Evolutionary conservation across 352 stramenopile genomes (phyloP).

Genomic region (Pythium grandisporangium): DNA sequence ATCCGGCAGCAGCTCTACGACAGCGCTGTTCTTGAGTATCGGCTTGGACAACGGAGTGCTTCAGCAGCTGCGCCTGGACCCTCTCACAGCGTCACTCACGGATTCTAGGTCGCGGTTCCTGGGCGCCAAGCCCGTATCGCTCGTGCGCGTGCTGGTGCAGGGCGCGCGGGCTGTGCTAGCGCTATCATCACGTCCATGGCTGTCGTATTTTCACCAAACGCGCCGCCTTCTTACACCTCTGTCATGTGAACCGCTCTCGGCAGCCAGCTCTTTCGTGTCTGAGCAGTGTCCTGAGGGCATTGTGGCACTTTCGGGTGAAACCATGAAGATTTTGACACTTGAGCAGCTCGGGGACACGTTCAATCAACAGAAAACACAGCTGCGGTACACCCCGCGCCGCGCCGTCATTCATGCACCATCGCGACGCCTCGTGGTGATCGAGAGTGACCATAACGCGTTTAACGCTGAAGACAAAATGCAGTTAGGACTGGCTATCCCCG

Average conservation of each 20-base stretch:
- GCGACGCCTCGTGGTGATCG: slow-evolving; percentile 92
- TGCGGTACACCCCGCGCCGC: slow-evolving; percentile 97
- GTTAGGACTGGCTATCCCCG: slow-evolving; percentile 48
- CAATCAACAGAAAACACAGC: slow-evolving; percentile 92
- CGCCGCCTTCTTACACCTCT: slow-evolving; percentile 91
- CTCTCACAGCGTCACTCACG: slow-evolving; percentile 73
- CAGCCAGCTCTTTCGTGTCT: slow-evolving; percentile 94
- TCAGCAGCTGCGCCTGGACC: slow-evolving; percentile 88
- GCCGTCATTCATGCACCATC: slow-evolving; percentile 88
- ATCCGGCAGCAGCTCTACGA: slow-evolving; percentile 42
- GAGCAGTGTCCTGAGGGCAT: slow-evolving; percentile 96
- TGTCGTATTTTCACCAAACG: slow-evolving; percentile 91
- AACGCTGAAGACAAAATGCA: slow-evolving; percentile 87
- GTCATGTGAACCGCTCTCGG: slow-evolving; percentile 93
- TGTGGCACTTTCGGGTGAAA: slow-evolving; percentile 93
- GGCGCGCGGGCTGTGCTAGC: slow-evolving; percentile 90
- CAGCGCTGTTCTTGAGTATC: slow-evolving; percentile 77
- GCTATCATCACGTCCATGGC: slow-evolving; percentile 93
- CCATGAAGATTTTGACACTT: slow-evolving; percentile 96
- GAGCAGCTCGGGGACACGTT: slow-evolving; percentile 95
- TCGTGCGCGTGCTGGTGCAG: slow-evolving; percentile 90
- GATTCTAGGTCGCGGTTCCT: slow-evolving; percentile 92
- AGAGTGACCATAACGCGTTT: slow-evolving; percentile 97
- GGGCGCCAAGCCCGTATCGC: slow-evolving; percentile 90
- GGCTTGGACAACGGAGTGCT: slow-evolving; percentile 94